A percentile compares a stretch with the other conserved stretches of the same genome.
These are phyloP conservation scores for Podospora anserina DNA, from an alignment of 495 filamentous ascomycete genomes.

Conservation along the genomic window DNA sequence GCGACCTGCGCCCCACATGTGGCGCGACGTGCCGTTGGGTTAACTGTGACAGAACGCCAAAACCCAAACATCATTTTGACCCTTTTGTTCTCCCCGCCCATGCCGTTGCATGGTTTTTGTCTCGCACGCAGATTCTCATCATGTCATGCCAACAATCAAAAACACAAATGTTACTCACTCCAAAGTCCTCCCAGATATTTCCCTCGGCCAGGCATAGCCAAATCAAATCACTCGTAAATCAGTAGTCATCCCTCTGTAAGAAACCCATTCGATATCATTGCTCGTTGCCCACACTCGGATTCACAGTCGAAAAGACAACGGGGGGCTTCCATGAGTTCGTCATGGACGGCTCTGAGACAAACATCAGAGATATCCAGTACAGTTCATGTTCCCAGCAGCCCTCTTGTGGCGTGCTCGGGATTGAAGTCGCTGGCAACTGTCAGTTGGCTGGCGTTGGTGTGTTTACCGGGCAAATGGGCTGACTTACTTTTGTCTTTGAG, in stretches of 20 bases:
- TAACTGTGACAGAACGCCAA: neutral
- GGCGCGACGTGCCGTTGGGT: too few relatives aligned
- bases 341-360: conserved; percentile 11
- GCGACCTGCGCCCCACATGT: too few relatives aligned
- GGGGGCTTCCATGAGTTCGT: conserved; percentile 24
- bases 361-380: conserved; percentile 32
- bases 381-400: conserved; percentile 33
- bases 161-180: neutral
- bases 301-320: conserved; percentile 18
- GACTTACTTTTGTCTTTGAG: conserved; percentile 14
- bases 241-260: neutral
- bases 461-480: neutral
- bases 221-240: neutral
- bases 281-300: conserved; percentile 23
- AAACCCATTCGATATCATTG: neutral
- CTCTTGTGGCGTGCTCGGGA: conserved; percentile 18
- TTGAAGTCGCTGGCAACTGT: conserved; percentile 13
- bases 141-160: neutral
- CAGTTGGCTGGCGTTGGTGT: too few relatives aligned
- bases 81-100: neutral
- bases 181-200: neutral
- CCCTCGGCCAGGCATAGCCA: too few relatives aligned
- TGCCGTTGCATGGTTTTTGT: neutral
- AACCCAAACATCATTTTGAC: neutral
- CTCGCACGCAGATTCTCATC: neutral